Conservation (phyloP, 352 stramenopile species). For the Globisporangium alternatum region DNA sequence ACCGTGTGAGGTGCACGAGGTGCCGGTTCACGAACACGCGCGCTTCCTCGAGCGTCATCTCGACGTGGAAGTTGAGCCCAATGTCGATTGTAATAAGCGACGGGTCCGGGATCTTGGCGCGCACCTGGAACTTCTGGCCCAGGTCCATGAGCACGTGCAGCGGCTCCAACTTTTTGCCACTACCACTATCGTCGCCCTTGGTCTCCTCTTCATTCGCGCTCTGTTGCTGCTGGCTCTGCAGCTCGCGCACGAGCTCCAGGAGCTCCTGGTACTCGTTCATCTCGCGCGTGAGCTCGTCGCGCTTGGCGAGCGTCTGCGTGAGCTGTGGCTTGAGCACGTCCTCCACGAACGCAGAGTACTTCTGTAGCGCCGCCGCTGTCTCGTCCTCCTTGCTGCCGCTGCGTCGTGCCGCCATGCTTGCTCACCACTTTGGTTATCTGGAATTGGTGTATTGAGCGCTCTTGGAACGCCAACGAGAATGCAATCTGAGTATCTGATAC, state of each 20-base stretch:
- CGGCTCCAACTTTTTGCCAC: neutral
- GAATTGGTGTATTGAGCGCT: neutral
- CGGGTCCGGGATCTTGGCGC: constrained; percentile 57
- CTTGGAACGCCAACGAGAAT: neutral
- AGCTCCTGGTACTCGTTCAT: constrained; percentile 63
- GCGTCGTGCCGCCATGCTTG: neutral
- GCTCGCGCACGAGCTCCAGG: constrained; percentile 40
- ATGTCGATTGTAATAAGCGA: constrained; percentile 67
- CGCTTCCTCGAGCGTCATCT: constrained; percentile 73
- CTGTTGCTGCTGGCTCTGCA: constrained; percentile 16
- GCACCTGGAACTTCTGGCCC: constrained; percentile 70
- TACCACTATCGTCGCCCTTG: neutral
- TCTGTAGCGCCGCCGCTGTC: constrained; percentile 34
- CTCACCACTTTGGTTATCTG: neutral
- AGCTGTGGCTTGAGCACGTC: constrained; percentile 70
- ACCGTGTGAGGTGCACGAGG: constrained; percentile 50
- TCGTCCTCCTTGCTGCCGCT: constrained; percentile 6
- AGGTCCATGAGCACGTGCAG: constrained; percentile 63
- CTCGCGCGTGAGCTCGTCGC: constrained; percentile 47
- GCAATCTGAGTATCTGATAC: neutral
- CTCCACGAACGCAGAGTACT: constrained; percentile 68
- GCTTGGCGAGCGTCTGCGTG: constrained; percentile 46
- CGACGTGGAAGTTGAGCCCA: constrained; percentile 69
- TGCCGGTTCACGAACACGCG: constrained; percentile 52
- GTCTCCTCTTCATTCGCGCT: constrained; percentile 6